Conservation (phyloP, 2,329 filamentous ascomycete species). For the Neobulgaria alba region DNA sequence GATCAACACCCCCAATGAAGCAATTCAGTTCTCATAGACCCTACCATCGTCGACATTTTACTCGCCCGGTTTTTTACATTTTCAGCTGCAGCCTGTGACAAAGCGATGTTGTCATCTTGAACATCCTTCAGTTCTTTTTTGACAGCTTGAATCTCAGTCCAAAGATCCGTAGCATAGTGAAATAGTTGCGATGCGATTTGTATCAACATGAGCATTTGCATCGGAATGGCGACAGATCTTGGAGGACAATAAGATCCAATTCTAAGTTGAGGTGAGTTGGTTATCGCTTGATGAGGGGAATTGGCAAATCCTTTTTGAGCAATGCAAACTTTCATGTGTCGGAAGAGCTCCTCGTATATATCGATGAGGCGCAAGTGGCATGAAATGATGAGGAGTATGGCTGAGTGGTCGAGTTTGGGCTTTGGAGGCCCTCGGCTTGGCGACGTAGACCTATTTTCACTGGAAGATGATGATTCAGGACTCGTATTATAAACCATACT, state of each 20-base stretch:
- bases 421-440: neutral
- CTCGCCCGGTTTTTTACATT: slow-evolving; percentile 13
- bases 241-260: slow-evolving; percentile 18
- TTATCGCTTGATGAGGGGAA: slow-evolving; percentile 4
- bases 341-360: slow-evolving; percentile 18
- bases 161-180: slow-evolving; percentile 13
- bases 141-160: slow-evolving; percentile 4
- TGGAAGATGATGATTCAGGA: neutral
- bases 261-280: slow-evolving; percentile 7
- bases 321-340: slow-evolving; percentile 16
- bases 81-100: slow-evolving; percentile 10
- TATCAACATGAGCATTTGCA: slow-evolving; percentile 19
- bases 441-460: neutral
- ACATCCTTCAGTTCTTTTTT: neutral
- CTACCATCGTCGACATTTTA: slow-evolving; percentile 8
- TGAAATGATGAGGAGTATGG: slow-evolving; percentile 19
- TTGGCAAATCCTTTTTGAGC: slow-evolving; percentile 5
- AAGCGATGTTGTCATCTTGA: neutral
- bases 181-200: slow-evolving; percentile 13
- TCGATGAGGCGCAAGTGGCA: slow-evolving; percentile 21
- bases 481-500: neutral
- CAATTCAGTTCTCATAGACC: neutral
- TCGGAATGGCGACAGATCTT: slow-evolving; percentile 8
- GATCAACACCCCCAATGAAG: too few relatives aligned
- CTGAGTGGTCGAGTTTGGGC: slow-evolving; percentile 13